phyloP scores from a whole-genome alignment of 345 rosid species.

The Rhodamnia argentea region DNA sequence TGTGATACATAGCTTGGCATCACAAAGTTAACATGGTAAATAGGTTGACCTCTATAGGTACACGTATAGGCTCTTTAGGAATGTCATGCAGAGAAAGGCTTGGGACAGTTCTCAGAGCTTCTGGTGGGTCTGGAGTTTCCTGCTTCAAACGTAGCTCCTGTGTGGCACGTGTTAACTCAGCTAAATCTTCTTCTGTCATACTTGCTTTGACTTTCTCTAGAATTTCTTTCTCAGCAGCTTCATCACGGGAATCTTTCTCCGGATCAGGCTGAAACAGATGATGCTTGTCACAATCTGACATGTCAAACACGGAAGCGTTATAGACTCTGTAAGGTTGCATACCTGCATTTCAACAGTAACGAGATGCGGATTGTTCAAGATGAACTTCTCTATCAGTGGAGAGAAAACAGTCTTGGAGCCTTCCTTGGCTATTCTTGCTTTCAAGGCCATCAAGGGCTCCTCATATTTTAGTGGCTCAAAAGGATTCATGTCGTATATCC shows the following conservation, averaged over 20 bases:
- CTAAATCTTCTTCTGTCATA: slow-evolving; percentile 92
- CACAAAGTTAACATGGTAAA: not conserved
- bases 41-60: slow-evolving; percentile 65
- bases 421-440: slow-evolving; percentile 74
- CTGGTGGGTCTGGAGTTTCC: slow-evolving; percentile 95
- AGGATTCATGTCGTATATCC: slow-evolving; percentile 99
- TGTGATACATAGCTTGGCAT: not conserved
- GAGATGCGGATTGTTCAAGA: slow-evolving; percentile 72
- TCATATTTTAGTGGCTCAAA: slow-evolving; percentile 90
- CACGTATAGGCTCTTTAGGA: slow-evolving; percentile 70
- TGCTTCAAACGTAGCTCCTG: slow-evolving; percentile 78
- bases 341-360: slow-evolving; percentile 98
- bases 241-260: slow-evolving; percentile 77
- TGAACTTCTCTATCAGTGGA: slow-evolving; percentile 76
- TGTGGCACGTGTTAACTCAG: slow-evolving; percentile 82
- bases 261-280: slow-evolving; percentile 62
- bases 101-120: slow-evolving; percentile 79
- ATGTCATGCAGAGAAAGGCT: slow-evolving; percentile 68
- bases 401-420: slow-evolving; percentile 95
- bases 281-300: not conserved
- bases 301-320: not conserved
- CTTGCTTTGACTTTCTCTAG: slow-evolving; percentile 60
- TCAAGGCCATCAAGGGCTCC: slow-evolving; percentile 66
- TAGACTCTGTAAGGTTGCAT: not conserved
- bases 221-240: slow-evolving; percentile 67